phyloP scores from a whole-genome alignment of 2,329 filamentous ascomycete species.

The Parastagonospora avenae region DNA sequence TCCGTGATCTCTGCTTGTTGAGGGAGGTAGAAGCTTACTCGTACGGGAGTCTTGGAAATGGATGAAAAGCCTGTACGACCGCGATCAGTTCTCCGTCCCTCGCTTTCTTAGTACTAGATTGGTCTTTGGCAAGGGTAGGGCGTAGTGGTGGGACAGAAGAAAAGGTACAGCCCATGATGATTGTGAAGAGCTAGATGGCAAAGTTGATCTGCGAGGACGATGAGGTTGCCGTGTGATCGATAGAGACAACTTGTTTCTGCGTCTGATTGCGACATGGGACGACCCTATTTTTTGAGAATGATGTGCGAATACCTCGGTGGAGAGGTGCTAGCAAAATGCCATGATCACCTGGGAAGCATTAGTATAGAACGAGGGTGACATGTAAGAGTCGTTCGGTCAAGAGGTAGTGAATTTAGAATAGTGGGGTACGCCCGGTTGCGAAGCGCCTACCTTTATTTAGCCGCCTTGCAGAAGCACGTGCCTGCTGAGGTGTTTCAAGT shows the following conservation, averaged over 20 bases:
- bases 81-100: background rate
- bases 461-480: background rate
- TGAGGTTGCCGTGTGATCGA: background rate
- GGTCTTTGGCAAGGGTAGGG: background rate
- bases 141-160: background rate
- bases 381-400: no score
- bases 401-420: no score
- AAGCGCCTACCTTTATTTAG: background rate
- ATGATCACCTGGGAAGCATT: background rate
- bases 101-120: background rate
- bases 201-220: background rate
- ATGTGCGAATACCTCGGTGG: background rate
- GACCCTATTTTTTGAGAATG: background rate
- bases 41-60: background rate
- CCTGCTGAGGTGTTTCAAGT: background rate
- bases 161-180: background rate
- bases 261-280: background rate
- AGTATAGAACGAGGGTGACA: background rate
- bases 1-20: background rate
- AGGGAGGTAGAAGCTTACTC: background rate
- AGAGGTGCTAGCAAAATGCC: background rate
- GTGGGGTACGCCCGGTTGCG: background rate
- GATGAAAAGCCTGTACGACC: background rate
- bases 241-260: background rate
- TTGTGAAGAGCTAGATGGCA: background rate